Evolutionary conservation across 345 rosid genomes (phyloP).

Genomic region (Balakata baccata): DNA sequence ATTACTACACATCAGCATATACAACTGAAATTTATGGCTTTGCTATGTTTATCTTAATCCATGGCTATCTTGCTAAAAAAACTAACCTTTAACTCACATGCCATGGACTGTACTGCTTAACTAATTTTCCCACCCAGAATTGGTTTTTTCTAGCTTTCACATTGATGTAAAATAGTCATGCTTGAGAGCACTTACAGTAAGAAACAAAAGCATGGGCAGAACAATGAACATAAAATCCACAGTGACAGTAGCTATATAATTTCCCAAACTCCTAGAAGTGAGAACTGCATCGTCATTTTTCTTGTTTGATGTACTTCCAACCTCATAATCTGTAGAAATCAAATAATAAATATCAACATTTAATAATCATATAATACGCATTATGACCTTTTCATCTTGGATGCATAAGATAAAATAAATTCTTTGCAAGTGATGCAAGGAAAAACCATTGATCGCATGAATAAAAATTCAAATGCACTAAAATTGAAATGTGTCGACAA

Average conservation of each 20-base stretch:
- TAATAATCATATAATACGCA: background rate
- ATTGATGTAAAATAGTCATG: background rate
- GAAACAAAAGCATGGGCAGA: constrained; percentile 55
- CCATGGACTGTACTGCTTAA: background rate
- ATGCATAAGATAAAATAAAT: background rate
- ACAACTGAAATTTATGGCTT: background rate
- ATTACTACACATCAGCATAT: background rate
- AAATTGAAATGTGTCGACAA: background rate
- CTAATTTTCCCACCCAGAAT: background rate
- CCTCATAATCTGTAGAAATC: background rate
- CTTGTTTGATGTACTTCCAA: constrained; percentile 30
- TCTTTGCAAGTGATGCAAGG: background rate
- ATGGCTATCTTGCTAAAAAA: background rate
- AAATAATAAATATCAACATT: background rate
- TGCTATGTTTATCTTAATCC: background rate
- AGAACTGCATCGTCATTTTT: constrained; percentile 37
- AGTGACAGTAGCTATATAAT: constrained; percentile 38
- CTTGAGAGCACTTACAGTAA: constrained; percentile 53
- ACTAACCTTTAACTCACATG: background rate
- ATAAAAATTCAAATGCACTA: background rate
- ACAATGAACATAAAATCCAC: constrained; percentile 62
- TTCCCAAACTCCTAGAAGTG: constrained; percentile 42
- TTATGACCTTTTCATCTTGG: background rate
- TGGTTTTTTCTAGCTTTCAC: background rate
- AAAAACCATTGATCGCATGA: background rate